These are phyloP conservation scores for Puccinellia tenuiflora DNA, from an alignment of 176 grass and related monocot genomes.

Conservation along the genomic window DNA sequence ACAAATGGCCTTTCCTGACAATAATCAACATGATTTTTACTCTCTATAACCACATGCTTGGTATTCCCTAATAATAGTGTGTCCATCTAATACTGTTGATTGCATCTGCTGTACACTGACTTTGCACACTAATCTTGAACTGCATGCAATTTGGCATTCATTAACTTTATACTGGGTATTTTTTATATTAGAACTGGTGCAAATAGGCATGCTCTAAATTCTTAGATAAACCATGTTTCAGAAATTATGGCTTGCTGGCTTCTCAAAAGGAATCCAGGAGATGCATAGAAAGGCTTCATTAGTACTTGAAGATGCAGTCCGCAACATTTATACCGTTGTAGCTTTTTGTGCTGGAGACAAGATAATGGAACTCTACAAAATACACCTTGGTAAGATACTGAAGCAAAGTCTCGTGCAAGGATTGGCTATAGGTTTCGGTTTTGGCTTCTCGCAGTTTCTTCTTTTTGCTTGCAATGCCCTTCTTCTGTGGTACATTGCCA, in stretches of 20 bases:
- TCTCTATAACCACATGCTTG: background rate
- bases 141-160: slow-evolving; percentile 8
- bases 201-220: slow-evolving; percentile 14
- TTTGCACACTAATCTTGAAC: background rate
- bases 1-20: slow-evolving; percentile 6
- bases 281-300: slow-evolving; percentile 99
- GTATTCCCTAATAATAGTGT: background rate
- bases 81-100: background rate
- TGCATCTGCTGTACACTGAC: background rate
- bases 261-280: slow-evolving; percentile 98
- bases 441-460: slow-evolving; percentile 95
- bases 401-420: slow-evolving; percentile 87
- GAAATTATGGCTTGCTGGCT: slow-evolving; percentile 99
- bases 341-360: slow-evolving; percentile 99
- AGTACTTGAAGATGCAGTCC: slow-evolving; percentile 97
- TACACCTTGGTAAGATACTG: slow-evolving; percentile 85
- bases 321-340: slow-evolving; percentile 99
- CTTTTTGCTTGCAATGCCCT: slow-evolving; percentile 97
- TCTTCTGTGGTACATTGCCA: slow-evolving; percentile 90
- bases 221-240: slow-evolving; percentile 38
- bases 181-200: background rate
- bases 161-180: slow-evolving; percentile 1
- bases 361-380: slow-evolving; percentile 91
- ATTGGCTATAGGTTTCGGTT: slow-evolving; percentile 85
- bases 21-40: background rate